Conservation (phyloP, 805 yeast genomes). For the Saturnispora saitoi region DNA sequence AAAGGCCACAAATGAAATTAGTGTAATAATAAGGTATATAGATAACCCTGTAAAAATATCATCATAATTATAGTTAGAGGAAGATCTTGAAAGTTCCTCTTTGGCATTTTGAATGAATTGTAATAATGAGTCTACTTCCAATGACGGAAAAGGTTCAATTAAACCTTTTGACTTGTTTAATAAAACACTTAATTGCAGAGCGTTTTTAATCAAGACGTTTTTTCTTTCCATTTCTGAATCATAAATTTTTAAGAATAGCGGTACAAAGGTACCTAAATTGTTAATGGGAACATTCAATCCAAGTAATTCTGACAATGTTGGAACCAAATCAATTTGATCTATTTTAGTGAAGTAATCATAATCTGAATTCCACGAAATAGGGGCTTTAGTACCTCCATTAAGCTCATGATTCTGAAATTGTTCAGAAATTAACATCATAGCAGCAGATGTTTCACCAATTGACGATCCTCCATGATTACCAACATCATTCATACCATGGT, state of each 20-base stretch:
- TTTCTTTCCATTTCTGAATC: slow-evolving; percentile 25
- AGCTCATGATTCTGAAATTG: slow-evolving; percentile 33
- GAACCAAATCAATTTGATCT: slow-evolving; percentile 67
- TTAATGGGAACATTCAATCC: slow-evolving; percentile 65
- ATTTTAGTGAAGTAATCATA: slow-evolving; percentile 46
- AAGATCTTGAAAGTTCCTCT: slow-evolving; percentile 41
- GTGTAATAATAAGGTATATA: slow-evolving; percentile 25
- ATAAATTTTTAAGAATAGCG: slow-evolving; percentile 49
- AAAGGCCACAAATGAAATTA: slow-evolving; percentile 24
- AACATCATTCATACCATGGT: slow-evolving; percentile 92
- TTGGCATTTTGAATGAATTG: slow-evolving; percentile 41
- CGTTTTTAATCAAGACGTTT: slow-evolving; percentile 43
- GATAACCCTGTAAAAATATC: slow-evolving; percentile 39
- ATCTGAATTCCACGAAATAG: slow-evolving; percentile 32
- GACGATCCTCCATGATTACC: slow-evolving; percentile 98
- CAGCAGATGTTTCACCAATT: slow-evolving; percentile 85
- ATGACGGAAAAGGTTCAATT: slow-evolving; percentile 10
- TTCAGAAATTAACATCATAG: slow-evolving; percentile 59
- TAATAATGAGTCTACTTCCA: slow-evolving; percentile 13
- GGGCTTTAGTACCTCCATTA: slow-evolving; percentile 26
- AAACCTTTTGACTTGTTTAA: slow-evolving; percentile 32
- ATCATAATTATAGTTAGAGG: slow-evolving; percentile 63
- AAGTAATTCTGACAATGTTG: slow-evolving; percentile 53
- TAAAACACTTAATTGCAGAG: slow-evolving; percentile 45
- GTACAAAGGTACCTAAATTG: slow-evolving; percentile 63